These are phyloP conservation scores for Cordyceps javanica DNA, from an alignment of 2,329 filamentous ascomycete genomes.

Conservation along the genomic window DNA sequence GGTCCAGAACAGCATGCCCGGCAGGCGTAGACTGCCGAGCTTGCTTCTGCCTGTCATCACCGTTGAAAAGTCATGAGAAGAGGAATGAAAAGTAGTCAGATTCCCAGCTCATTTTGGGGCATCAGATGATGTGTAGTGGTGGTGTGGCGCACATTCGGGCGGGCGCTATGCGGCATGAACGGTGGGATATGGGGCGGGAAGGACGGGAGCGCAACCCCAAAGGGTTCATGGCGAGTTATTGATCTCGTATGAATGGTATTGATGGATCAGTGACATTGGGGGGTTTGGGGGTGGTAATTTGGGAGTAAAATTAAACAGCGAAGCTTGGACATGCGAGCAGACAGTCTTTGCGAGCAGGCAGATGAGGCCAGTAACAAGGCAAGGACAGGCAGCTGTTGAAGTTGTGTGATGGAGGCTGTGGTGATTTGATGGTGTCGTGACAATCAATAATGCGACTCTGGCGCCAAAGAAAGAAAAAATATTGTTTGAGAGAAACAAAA, in stretches of 20 bases:
- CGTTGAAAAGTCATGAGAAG: background rate
- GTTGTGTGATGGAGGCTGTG: too few species aligned
- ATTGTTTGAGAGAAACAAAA: conserved; percentile 3
- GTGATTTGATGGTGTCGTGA: too few species aligned
- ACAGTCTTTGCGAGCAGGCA: too few species aligned
- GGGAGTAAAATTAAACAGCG: background rate
- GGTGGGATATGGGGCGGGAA: conserved; percentile 7
- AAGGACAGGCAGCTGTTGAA: too few species aligned
- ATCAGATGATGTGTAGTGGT: conserved; percentile 4
- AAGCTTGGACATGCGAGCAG: background rate
- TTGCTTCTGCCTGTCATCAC: background rate
- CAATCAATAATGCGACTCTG: background rate
- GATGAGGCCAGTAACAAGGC: too few species aligned
- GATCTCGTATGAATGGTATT: background rate
- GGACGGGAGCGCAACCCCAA: conserved; percentile 7
- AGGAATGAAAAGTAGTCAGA: background rate
- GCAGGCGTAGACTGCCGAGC: background rate
- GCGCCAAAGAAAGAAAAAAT: too few species aligned
- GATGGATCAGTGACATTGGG: too few species aligned
- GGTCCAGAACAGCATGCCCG: too few species aligned
- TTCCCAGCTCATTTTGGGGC: background rate
- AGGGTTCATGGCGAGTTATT: background rate
- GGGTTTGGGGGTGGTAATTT: background rate
- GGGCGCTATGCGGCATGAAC: conserved; percentile 9
- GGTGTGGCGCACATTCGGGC: conserved; percentile 3